phyloP scores from a whole-genome alignment of 2,329 filamentous ascomycete species.

The Hypoxylon sp. region DNA sequence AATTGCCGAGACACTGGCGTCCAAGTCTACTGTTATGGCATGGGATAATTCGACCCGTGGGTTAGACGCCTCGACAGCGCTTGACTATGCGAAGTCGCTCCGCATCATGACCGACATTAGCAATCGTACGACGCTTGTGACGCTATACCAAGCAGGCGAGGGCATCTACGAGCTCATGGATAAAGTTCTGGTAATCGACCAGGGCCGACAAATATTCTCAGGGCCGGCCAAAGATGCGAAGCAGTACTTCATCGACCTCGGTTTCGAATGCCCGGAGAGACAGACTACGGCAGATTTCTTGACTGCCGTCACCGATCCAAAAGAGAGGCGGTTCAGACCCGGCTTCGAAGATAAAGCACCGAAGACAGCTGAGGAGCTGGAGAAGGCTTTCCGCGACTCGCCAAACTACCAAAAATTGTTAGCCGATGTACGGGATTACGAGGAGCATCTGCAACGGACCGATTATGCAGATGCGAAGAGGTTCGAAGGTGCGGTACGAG shows the following conservation, averaged over 20 bases:
- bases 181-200: constrained; percentile 83
- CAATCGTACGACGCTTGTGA: constrained; percentile 66
- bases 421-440: constrained; percentile 68
- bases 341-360: constrained; percentile 76
- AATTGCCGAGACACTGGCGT: constrained; percentile 82
- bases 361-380: constrained; percentile 76
- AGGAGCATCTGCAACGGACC: constrained; percentile 62
- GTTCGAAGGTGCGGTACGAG: constrained; percentile 75
- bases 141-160: constrained; percentile 60
- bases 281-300: constrained; percentile 84
- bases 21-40: constrained; percentile 78
- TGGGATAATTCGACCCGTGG: constrained; percentile 87
- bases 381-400: constrained; percentile 73
- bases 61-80: constrained; percentile 82
- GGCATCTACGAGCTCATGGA: constrained; percentile 72
- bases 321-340: constrained; percentile 75
- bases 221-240: constrained; percentile 73
- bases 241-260: constrained; percentile 74
- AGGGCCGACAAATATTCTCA: constrained; percentile 73
- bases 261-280: constrained; percentile 70
- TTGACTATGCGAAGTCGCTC: constrained; percentile 80
- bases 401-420: constrained; percentile 71
- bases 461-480: constrained; percentile 71
- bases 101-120: constrained; percentile 82
- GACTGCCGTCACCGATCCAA: constrained; percentile 80